phyloP scores from a whole-genome alignment of 345 rosid species.

The Melaleuca quinquenervia region DNA sequence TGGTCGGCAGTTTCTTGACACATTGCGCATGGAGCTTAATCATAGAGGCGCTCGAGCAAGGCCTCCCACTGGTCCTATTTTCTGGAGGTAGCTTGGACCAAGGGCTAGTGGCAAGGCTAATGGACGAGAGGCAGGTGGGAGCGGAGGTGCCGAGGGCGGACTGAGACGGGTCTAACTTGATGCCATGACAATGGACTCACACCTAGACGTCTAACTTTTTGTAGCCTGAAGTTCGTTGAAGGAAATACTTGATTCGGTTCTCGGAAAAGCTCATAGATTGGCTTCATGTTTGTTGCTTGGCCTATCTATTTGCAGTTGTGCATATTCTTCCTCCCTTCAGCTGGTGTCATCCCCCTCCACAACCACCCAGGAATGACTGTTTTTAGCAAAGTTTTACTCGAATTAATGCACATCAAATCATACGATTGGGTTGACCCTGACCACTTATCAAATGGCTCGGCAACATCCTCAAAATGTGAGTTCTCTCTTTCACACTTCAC shows the following conservation, averaged over 20 bases:
- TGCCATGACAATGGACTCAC: no score
- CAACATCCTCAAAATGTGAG: slow-evolving; percentile 20
- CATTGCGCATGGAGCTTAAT: no score
- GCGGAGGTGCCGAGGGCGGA: no score
- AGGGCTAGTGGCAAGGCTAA: no score
- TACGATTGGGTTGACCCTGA: slow-evolving; percentile 44
- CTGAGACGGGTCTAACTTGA: no score
- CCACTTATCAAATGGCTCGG: not conserved
- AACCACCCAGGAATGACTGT: slow-evolving; percentile 81
- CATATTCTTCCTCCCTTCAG: slow-evolving; percentile 56
- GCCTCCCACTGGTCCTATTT: no score
- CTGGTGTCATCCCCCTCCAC: slow-evolving; percentile 61
- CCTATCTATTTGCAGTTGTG: slow-evolving; percentile 29
- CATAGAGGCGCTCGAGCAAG: no score
- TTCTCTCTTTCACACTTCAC: not conserved
- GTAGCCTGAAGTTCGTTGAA: not conserved
- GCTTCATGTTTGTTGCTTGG: not conserved
- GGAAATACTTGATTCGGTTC: not conserved
- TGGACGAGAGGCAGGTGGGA: no score
- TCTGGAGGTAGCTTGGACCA: no score
- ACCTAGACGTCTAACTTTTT: no score
- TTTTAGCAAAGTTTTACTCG: slow-evolving; percentile 49
- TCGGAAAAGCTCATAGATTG: not conserved
- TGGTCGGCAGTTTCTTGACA: no score
- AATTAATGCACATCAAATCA: slow-evolving; percentile 61